Evolutionary conservation across 2,329 filamentous ascomycete species (phyloP).

Genomic region (Cytospora mali): DNA sequence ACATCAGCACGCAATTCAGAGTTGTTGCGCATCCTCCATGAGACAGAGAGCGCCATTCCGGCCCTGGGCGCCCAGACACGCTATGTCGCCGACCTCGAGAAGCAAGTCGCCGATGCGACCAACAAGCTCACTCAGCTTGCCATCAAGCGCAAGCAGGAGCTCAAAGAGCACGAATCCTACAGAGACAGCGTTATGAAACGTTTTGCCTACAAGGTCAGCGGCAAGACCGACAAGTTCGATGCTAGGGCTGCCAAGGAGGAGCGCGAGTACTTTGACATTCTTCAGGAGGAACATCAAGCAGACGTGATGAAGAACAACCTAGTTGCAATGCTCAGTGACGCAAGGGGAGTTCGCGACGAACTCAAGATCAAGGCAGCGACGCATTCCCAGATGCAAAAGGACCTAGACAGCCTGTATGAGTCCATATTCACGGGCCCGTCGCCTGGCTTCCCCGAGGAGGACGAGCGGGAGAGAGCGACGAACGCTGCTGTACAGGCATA

Average conservation of each 20-base stretch:
- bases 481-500: constrained; percentile 41
- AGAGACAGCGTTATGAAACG: constrained; percentile 55
- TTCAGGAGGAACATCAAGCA: constrained; percentile 51
- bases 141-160: constrained; percentile 47
- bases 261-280: constrained; percentile 55
- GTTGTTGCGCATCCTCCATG: constrained; percentile 49
- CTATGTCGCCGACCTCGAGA: constrained; percentile 50
- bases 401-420: constrained; percentile 56
- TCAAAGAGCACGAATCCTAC: constrained; percentile 55
- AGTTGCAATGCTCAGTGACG: constrained; percentile 43
- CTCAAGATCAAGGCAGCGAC: constrained; percentile 42
- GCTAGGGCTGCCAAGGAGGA: constrained; percentile 57
- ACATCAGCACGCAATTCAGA: constrained; percentile 45
- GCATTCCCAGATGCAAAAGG: constrained; percentile 45
- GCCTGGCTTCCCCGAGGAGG: constrained; percentile 56
- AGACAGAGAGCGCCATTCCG: constrained; percentile 52
- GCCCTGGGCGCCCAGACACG: constrained; percentile 48
- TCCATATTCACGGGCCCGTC: constrained; percentile 57
- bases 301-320: constrained; percentile 47
- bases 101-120: constrained; percentile 42
- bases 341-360: constrained; percentile 38
- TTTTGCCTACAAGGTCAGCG: constrained; percentile 53
- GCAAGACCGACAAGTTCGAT: constrained; percentile 52
- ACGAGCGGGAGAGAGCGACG: constrained; percentile 46
- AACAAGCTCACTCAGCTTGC: constrained; percentile 45